Percentiles rank a stretch among this genome's conserved stretches.
These are phyloP conservation scores for Corynascus novoguineensis DNA, from an alignment of 495 filamentous ascomycete species.

Conservation along the genomic window DNA sequence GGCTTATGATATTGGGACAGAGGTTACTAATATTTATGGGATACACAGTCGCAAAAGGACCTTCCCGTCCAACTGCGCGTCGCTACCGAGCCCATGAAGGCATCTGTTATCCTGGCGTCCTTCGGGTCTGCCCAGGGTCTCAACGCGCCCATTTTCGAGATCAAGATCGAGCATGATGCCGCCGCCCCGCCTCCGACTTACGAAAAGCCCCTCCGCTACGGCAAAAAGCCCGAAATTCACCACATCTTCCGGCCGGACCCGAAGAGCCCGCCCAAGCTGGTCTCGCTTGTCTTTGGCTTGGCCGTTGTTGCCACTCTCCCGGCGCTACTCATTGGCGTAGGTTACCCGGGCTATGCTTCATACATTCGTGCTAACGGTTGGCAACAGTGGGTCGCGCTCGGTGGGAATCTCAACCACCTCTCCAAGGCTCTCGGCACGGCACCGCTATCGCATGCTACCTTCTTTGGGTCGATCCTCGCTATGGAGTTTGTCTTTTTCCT, in stretches of 20 bases:
- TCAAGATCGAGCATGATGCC: slow-evolving; percentile 52
- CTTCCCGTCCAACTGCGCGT: slow-evolving; percentile 77
- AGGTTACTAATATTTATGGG: slow-evolving; percentile 9
- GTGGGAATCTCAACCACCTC: slow-evolving; percentile 79
- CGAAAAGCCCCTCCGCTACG: slow-evolving; percentile 68
- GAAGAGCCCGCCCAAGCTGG: slow-evolving; percentile 71
- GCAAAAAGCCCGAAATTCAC: slow-evolving; percentile 75
- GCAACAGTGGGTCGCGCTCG: slow-evolving; percentile 67
- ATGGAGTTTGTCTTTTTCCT: slow-evolving; percentile 91
- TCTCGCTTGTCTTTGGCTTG: slow-evolving; percentile 71
- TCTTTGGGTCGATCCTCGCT: slow-evolving; percentile 75
- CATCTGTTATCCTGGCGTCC: slow-evolving; percentile 75
- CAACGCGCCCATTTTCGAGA: slow-evolving; percentile 61
- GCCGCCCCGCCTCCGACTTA: slow-evolving; percentile 54
- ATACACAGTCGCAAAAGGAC: slow-evolving; percentile 75
- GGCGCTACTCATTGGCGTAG: slow-evolving; percentile 62
- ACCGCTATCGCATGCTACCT: slow-evolving; percentile 71
- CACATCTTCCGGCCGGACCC: slow-evolving; percentile 83
- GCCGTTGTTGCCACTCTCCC: slow-evolving; percentile 68
- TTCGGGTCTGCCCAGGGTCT: slow-evolving; percentile 71
- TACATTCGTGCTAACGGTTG: slow-evolving; percentile 9
- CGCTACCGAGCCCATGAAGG: slow-evolving; percentile 59
- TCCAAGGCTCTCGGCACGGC: slow-evolving; percentile 64
- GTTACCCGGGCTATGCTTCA: slow-evolving; percentile 24
- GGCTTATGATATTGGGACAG: background rate